Evolutionary conservation across 805 yeast species (phyloP), one percentile per base, ranked within the genome.

Genomic region (Yarrowia keelungensis): DNA sequence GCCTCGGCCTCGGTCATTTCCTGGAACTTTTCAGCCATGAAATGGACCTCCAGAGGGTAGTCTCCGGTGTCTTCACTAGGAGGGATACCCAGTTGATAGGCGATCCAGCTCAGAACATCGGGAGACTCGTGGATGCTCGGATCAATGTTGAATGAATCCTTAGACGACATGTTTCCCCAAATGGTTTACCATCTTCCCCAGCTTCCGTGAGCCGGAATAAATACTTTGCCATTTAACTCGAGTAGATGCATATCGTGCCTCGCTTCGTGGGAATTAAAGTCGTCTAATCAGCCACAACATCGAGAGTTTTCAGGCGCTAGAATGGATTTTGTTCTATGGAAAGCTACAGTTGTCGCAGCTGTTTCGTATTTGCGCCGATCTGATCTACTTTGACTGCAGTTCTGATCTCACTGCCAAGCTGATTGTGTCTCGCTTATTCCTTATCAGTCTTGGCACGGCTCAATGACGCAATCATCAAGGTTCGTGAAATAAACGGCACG

Each of bases 11-110:
- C 72, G 1, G 79, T 59, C 71, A 81, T 71, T 39, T 73, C 72
- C 38, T 76, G 79, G 58, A 81, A 77, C 71, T 81, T 82, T 39
- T 79, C 81, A 69, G 81, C 76, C 78, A 84, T 80, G 71, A 78
- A 83, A 26, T 79, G 74, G 16, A 73, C 56, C 50, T 72, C 73
- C 43, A 69, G 67, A 42, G 65, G 65, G 26, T 43, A 58, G n/a
- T 42, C 50, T 8, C 65, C 65, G n/a, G 49, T 45, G n/a, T 58
- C 65, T 58, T 58, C 65, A 58, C 50, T 43, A 5, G 65, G 65
- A 15, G 65, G 65, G 51, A 58, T 58, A 32, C 39, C 41, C 41
- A 58, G 41, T 26, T 58, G 50, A 7, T 45, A 41, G 35, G 66
- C 66, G 19, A 59, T 36, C 66, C 66, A 59, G 42, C 43, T n/a